Conservation (phyloP, 306 rosid genomes). For the Malus domestica region DNA sequence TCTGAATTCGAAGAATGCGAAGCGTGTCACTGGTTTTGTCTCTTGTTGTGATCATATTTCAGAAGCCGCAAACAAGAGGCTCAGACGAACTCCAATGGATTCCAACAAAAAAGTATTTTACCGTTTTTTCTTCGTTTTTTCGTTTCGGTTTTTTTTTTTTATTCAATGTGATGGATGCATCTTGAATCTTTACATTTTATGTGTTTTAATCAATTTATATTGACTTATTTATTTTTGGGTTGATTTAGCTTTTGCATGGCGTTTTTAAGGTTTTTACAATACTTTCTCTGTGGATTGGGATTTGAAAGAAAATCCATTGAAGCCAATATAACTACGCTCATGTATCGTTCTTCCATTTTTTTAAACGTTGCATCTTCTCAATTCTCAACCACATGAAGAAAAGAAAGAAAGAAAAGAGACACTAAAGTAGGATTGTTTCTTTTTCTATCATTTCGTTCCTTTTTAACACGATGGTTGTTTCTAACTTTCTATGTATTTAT, state of each 20-base stretch:
- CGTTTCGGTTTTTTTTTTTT: not conserved
- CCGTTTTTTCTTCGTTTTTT: rapidly evolving
- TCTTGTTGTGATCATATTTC: not conserved
- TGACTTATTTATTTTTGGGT: not conserved
- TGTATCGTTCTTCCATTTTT: not conserved
- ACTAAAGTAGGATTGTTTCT: not conserved
- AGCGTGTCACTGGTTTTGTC: not conserved
- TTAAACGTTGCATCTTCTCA: not conserved
- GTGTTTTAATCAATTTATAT: not conserved
- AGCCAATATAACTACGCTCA: too few species aligned
- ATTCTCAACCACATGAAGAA: not conserved
- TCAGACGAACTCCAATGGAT: not conserved
- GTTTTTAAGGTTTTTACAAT: not conserved
- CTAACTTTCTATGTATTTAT: not conserved
- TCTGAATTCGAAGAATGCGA: not conserved
- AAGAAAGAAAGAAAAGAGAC: not conserved
- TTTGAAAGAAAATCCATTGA: not conserved
- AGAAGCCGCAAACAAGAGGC: slow-evolving; percentile 13
- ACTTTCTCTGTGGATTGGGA: too few species aligned
- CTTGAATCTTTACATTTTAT: not conserved
- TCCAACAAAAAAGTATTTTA: not conserved
- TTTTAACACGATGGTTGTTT: not conserved
- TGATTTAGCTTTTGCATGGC: not conserved
- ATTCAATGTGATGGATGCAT: not conserved
- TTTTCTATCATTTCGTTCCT: not conserved